These are phyloP conservation scores for Neurospora africana DNA, from an alignment of 495 filamentous ascomycete species.

Conservation along the genomic window DNA sequence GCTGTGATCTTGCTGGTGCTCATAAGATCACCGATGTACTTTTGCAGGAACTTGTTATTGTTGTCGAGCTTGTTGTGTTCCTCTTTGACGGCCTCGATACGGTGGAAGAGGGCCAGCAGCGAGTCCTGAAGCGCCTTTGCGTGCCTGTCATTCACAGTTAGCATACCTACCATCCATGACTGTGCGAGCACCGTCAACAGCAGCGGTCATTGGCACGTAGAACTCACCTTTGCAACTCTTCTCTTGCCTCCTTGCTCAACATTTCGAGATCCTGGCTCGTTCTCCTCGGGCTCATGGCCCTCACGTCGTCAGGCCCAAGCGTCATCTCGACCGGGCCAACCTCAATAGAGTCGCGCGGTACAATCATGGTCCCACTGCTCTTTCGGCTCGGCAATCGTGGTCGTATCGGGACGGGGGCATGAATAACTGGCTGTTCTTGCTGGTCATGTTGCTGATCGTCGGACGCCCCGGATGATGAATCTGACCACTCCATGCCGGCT, in stretches of 20 bases:
- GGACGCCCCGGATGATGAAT: constrained; percentile 29
- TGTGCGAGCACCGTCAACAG: not conserved
- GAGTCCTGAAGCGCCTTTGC: constrained; percentile 80
- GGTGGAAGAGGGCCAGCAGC: constrained; percentile 75
- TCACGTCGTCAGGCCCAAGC: constrained; percentile 73
- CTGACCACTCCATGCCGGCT: constrained; percentile 21
- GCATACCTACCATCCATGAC: not conserved
- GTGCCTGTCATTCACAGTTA: constrained; percentile 46
- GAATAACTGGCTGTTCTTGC: constrained; percentile 19
- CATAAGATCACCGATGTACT: constrained; percentile 79
- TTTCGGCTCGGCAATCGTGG: constrained; percentile 51
- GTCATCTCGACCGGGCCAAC: constrained; percentile 54
- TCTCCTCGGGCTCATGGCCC: constrained; percentile 88
- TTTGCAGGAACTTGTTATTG: constrained; percentile 90
- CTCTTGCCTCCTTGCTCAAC: constrained; percentile 67
- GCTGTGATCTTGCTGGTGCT: constrained; percentile 70
- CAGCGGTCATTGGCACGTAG: constrained; percentile 34
- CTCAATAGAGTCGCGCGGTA: constrained; percentile 59
- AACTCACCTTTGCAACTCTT: constrained; percentile 46
- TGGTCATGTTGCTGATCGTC: constrained; percentile 17
- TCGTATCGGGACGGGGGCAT: constrained; percentile 37
- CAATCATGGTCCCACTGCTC: constrained; percentile 70
- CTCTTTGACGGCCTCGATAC: constrained; percentile 85
- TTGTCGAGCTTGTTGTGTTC: constrained; percentile 92
- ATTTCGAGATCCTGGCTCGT: constrained; percentile 81